Percentiles rank a stretch among this genome's conserved stretches.
These are phyloP conservation scores for Leonotis leonurus DNA, from an alignment of 257 asterid genomes.

Conservation along the genomic window DNA sequence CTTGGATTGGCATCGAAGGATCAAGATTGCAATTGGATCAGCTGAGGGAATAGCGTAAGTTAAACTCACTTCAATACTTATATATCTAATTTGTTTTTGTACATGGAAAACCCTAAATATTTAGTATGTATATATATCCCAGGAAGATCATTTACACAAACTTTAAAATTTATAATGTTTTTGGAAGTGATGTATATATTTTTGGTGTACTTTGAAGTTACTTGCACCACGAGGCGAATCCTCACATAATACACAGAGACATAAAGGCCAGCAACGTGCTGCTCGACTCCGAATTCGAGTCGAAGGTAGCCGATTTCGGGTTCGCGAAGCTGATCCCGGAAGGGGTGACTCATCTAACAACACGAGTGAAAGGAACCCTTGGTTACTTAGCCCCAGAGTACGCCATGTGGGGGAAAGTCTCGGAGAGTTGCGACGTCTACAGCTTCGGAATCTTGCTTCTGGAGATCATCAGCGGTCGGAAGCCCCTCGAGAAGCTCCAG, in stretches of 20 bases:
- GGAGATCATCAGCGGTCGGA: slow-evolving; percentile 52
- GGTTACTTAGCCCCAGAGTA: slow-evolving; percentile 80
- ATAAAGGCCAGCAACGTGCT: slow-evolving; percentile 81
- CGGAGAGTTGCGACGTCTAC: slow-evolving; percentile 71
- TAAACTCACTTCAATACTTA: background rate
- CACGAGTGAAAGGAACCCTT: slow-evolving; percentile 72
- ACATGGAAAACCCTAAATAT: no score
- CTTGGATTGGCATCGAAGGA: slow-evolving; percentile 57
- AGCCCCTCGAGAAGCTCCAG: slow-evolving; percentile 55
- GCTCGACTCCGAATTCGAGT: slow-evolving; percentile 48
- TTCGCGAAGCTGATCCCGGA: slow-evolving; percentile 69
- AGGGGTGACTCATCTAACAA: slow-evolving; percentile 66
- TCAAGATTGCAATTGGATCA: slow-evolving; percentile 50
- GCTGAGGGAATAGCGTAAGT: slow-evolving; percentile 65
- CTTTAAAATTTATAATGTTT: no score
- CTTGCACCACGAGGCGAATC: slow-evolving; percentile 76
- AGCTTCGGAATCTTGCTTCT: slow-evolving; percentile 72
- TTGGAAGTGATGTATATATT: no score
- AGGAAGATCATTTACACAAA: no score
- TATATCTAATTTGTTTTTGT: background rate
- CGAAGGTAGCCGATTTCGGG: slow-evolving; percentile 81
- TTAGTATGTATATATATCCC: no score
- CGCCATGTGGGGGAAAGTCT: slow-evolving; percentile 86
- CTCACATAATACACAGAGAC: slow-evolving; percentile 81
- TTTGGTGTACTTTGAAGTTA: slow-evolving; percentile 28